phyloP scores from a whole-genome alignment of 495 filamentous ascomycete species.

The Durotheca rogersii region DNA sequence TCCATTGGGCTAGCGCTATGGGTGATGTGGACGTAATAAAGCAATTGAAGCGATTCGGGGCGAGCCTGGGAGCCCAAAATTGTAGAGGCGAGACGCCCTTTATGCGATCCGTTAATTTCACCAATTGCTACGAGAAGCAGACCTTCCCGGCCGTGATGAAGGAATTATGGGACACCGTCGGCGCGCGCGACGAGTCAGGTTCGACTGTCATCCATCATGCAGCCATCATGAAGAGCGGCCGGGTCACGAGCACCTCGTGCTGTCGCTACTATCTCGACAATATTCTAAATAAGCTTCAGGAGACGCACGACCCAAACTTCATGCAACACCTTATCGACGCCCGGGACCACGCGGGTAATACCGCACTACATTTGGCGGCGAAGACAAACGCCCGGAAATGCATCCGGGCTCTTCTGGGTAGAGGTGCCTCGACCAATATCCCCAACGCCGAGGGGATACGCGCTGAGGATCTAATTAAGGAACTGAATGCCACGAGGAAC shows the following conservation, averaged over 20 bases:
- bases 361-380: conserved; percentile 83
- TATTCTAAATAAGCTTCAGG: conserved; percentile 78
- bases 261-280: conserved; percentile 90
- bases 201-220: conserved; percentile 92
- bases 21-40: conserved; percentile 89
- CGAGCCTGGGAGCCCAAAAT: conserved; percentile 66
- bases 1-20: conserved; percentile 99
- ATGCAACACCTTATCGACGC: conserved; percentile 68
- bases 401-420: conserved; percentile 67
- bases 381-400: conserved; percentile 74
- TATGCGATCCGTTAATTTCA: conserved; percentile 92
- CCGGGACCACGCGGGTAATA: conserved; percentile 83
- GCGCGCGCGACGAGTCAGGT: conserved; percentile 69
- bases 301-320: conserved; percentile 63
- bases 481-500: conserved; percentile 54
- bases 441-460: conserved; percentile 75
- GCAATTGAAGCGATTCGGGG: conserved; percentile 74
- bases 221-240: conserved; percentile 74
- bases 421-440: conserved; percentile 74
- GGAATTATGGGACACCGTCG: conserved; percentile 73
- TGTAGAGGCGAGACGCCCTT: conserved; percentile 87
- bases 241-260: conserved; percentile 71
- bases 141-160: conserved; percentile 81
- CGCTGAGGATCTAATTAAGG: conserved; percentile 70
- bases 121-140: conserved; percentile 89